Base-by-base conservation (phyloP, 495 filamentous ascomycete genomes). In the Penicillium psychrofluorescens region DNA sequence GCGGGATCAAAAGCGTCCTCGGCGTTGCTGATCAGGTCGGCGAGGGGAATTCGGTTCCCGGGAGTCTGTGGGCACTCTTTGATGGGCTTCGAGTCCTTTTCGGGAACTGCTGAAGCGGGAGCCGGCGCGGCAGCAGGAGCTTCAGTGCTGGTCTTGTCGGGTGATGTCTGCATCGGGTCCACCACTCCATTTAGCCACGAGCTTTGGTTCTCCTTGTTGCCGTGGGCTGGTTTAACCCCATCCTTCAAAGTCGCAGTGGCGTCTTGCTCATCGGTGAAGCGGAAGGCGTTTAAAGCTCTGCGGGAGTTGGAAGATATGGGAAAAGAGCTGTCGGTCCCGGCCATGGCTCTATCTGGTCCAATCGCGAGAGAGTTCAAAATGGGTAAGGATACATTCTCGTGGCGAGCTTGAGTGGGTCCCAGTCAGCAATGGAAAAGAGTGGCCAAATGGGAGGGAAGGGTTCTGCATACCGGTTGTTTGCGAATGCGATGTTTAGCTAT, bases 21-120 rank as follows among this genome's bases (percentile, higher is more conserved):
- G 32, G 76, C 70, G 54, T 83, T 81, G 35, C 83, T 81, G 46
- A 96, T 84, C 14, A 97, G 69, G 47, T 95, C 88, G 29, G 83
- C 80, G 50, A 95, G 77, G 36, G 86, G 78, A 30, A 94, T 68
- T 35, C 84, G 76, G 28, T 80, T 78, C 12, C 80, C 78, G 0
- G 91, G 91, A 3, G 91, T 95, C 35, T 79, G 80, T 4, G 85
- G 76, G 46, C 75, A 71, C 61, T 81, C 63, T 40, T 69, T 72
- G 33, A 50, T 41, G 2, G 58, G 51, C 34, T 72, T 71, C 6
- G 48, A 29, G 22, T 66, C 64, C 36, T 62, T 56, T 12, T 36
- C 12, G 27, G 35, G n/a, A 36, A 14, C 38, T 28, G 44, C 11
- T 7, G 1, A 11, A 45, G 41, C 29, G 6, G 53, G 51, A 35